phyloP scores from a whole-genome alignment of 805 yeast species.

The Candida boleticola region DNA sequence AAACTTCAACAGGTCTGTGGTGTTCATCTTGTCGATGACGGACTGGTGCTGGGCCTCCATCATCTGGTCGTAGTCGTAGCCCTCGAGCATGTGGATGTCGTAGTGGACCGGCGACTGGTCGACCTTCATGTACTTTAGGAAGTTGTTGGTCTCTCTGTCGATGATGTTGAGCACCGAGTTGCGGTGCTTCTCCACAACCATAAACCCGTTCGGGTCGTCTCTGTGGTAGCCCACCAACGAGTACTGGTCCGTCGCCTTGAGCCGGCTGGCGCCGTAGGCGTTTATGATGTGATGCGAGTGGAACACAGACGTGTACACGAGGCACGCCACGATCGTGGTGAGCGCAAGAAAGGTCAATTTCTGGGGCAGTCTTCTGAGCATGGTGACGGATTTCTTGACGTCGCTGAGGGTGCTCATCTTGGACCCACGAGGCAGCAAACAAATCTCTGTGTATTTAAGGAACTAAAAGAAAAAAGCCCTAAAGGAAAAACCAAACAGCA shows the following conservation, averaged over 20 bases:
- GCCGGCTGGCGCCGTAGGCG: too few relatives aligned
- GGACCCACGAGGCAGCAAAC: too few relatives aligned
- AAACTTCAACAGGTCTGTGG: conserved; percentile 4
- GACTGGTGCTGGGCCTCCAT: conserved; percentile 3
- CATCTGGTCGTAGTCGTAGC: conserved; percentile 16
- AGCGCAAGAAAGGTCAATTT: too few relatives aligned
- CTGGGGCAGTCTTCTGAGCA: neutral
- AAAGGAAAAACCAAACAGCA: too few relatives aligned
- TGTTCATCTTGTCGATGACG: neutral
- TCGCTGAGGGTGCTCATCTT: neutral
- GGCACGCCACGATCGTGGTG: too few relatives aligned
- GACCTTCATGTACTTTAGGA: conserved; percentile 11
- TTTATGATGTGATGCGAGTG: too few relatives aligned
- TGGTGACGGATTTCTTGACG: neutral
- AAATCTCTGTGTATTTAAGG: neutral
- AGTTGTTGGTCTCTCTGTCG: conserved; percentile 10
- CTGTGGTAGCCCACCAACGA: conserved; percentile 13
- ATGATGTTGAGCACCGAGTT: conserved; percentile 1
- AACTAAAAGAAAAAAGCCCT: too few relatives aligned
- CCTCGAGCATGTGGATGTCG: conserved; percentile 15
- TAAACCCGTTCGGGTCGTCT: conserved; percentile 11
- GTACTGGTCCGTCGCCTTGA: neutral
- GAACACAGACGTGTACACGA: too few relatives aligned
- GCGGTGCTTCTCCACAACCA: conserved; percentile 15
- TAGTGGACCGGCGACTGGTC: conserved; percentile 8